These are phyloP conservation scores for Waltiozyma sp. DNA, from an alignment of 1,139 yeast species.

Conservation along the genomic window DNA sequence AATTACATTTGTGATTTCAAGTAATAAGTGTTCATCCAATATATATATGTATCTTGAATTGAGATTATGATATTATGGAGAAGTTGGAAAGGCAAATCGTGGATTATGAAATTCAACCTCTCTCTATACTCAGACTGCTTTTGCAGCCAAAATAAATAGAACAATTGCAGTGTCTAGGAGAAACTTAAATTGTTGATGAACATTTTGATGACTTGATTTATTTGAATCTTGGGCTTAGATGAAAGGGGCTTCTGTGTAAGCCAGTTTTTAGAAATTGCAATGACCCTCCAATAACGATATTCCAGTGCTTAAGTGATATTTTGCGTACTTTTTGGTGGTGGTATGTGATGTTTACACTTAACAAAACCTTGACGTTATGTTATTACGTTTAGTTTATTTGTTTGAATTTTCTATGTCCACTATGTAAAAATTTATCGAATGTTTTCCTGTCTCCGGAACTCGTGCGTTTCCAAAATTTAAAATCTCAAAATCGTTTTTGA, in stretches of 20 bases:
- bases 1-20: too few species aligned
- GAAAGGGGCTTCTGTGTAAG: too few species aligned
- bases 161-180: too few species aligned
- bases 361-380: neutral
- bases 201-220: neutral
- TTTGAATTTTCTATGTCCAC: neutral
- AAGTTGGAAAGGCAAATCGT: too few species aligned
- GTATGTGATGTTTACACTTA: neutral
- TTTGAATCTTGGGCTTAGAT: too few species aligned
- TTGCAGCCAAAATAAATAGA: too few species aligned
- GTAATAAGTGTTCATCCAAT: too few species aligned
- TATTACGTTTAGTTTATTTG: neutral
- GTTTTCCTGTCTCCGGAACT: neutral
- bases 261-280: neutral
- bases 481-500: neutral
- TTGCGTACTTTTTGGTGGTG: neutral
- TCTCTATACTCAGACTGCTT: too few species aligned
- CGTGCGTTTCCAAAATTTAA: neutral
- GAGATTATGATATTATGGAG: too few species aligned
- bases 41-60: too few species aligned
- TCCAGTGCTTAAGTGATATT: neutral
- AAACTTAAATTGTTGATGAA: too few species aligned
- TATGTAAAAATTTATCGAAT: neutral
- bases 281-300: neutral
- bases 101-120: too few species aligned